A percentile compares a stretch with the other conserved stretches of the same genome.
phyloP scores from a whole-genome alignment of 2,329 filamentous ascomycete species.

The Ciborinia camelliae region DNA sequence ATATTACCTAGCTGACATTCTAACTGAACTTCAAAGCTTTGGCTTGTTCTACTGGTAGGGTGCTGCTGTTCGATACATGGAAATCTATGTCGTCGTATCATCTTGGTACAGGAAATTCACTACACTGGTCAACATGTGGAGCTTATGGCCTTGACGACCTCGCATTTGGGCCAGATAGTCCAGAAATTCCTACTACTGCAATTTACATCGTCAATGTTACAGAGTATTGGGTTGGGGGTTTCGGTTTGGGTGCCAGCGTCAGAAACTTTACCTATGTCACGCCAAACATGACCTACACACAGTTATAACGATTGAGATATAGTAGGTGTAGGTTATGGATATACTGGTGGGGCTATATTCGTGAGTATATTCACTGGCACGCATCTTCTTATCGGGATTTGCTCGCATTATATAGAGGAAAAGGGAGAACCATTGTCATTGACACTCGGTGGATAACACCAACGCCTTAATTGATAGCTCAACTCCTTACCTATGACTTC shows the following conservation, averaged over 20 bases:
- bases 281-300: constrained; percentile 4
- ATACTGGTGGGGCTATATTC: constrained; percentile 70
- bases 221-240: constrained; percentile 51
- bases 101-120: constrained; percentile 1
- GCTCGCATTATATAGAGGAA: constrained; percentile 39
- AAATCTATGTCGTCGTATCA: constrained; percentile 49
- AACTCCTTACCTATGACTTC: constrained; percentile 62
- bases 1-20: not conserved
- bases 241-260: constrained; percentile 55
- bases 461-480: constrained; percentile 55
- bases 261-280: constrained; percentile 50
- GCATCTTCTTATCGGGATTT: not conserved
- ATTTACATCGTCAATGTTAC: constrained; percentile 52
- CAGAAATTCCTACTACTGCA: constrained; percentile 41
- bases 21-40: constrained; percentile 40
- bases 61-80: constrained; percentile 61
- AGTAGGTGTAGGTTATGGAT: constrained; percentile 63
- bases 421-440: constrained; percentile 53
- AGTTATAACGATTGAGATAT: constrained; percentile 48
- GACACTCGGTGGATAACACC: constrained; percentile 58
- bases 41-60: constrained; percentile 55
- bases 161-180: constrained; percentile 32
- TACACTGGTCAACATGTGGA: constrained; percentile 37
- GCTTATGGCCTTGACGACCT: constrained; percentile 59
- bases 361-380: constrained; percentile 43